Percentiles rank a stretch among this genome's conserved stretches.
These are phyloP conservation scores for Neodidymelliopsis sp. DNA, from an alignment of 2,329 filamentous ascomycete species.

Conservation along the genomic window DNA sequence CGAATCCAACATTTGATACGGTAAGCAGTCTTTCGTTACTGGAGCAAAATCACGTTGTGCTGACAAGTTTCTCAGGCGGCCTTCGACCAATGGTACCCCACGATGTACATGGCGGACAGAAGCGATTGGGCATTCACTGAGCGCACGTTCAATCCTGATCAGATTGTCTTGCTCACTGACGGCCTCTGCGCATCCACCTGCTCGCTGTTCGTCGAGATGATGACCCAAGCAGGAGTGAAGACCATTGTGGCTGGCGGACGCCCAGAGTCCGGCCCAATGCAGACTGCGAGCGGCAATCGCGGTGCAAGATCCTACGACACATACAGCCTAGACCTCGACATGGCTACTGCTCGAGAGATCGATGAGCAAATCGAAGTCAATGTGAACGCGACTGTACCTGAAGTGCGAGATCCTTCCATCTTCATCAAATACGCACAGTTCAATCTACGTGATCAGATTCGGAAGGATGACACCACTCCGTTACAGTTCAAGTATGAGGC, in stretches of 20 bases:
- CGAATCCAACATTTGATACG: conserved; percentile 9
- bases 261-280: conserved; percentile 61
- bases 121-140: background rate
- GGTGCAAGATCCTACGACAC: conserved; percentile 53
- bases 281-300: conserved; percentile 66
- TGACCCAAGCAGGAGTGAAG: conserved; percentile 59
- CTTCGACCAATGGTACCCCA: conserved; percentile 17
- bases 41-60: background rate
- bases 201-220: conserved; percentile 60
- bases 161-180: conserved; percentile 56
- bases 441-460: conserved; percentile 52
- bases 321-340: conserved; percentile 46
- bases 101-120: conserved; percentile 8
- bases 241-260: conserved; percentile 65
- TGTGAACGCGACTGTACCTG: conserved; percentile 8
- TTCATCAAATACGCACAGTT: conserved; percentile 35
- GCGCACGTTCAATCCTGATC: conserved; percentile 22
- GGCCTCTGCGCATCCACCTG: conserved; percentile 66
- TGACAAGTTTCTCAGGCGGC: conserved; percentile 7
- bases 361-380: conserved; percentile 3
- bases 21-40: background rate
- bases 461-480: conserved; percentile 37
- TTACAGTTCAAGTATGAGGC: conserved; percentile 51
- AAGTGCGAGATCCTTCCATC: conserved; percentile 29
- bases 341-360: conserved; percentile 16